A percentile compares a stretch with the other conserved stretches of the same genome.
Evolutionary conservation across 345 rosid species (phyloP).

Genomic region (Sisymbrium altissimum): DNA sequence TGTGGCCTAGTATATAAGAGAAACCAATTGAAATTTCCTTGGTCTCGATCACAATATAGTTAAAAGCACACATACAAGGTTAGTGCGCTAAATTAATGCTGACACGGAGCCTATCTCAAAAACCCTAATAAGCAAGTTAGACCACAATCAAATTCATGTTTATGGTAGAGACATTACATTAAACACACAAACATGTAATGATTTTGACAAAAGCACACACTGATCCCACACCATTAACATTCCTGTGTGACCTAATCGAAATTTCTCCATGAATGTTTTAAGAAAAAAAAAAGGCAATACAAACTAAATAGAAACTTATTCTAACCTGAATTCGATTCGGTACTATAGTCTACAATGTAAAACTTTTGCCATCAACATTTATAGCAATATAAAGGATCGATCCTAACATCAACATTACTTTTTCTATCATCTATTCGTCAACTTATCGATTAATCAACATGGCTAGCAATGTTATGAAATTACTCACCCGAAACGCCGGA

Average conservation of each 20-base stretch:
- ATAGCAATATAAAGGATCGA: too few relatives aligned
- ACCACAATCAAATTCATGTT: neutral
- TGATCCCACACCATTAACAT: neutral
- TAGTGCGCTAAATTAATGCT: neutral
- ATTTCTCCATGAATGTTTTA: neutral
- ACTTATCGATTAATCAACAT: neutral
- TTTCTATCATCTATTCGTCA: neutral
- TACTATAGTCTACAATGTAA: neutral
- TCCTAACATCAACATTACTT: neutral
- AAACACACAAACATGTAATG: neutral
- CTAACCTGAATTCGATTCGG: neutral
- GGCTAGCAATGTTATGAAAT: neutral
- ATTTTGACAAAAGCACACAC: neutral
- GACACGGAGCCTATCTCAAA: neutral
- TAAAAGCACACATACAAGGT: neutral
- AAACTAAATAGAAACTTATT: neutral
- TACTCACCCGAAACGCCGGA: slow-evolving; percentile 53
- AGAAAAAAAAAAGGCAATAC: neutral
- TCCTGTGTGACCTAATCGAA: neutral
- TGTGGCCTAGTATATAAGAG: slow-evolving; percentile 43
- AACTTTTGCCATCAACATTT: neutral
- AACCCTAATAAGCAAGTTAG: neutral
- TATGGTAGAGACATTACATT: neutral
- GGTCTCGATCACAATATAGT: slow-evolving; percentile 1
- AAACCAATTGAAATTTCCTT: neutral